Evolutionary conservation across 2,329 filamentous ascomycete species (phyloP), one percentile per base, ranked within the genome.

Genomic region (Delphinella strobiligena): DNA sequence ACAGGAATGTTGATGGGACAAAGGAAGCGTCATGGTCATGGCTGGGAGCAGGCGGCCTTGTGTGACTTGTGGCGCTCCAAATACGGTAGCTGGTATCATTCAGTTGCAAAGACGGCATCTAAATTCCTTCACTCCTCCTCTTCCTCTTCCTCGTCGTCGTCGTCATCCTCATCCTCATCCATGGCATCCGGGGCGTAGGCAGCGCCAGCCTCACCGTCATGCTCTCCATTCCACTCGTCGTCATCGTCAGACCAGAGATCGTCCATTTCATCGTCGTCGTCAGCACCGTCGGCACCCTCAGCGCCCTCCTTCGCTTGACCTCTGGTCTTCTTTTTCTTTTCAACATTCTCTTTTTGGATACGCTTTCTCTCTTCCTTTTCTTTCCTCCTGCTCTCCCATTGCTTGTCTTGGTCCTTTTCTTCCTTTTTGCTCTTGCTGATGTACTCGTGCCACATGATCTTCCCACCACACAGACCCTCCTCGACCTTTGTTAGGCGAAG

Each of bases 381-480:
- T 52, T 78, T 75, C 42, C 75, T 72, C 53, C 76, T 74, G 62
- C 81, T 66, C 49, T 87, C 80, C 84, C 91, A 96, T 49, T 76
- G 74, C 65, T 80, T 75, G 50, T 96, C 88, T 51, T 95, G 63
- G 47, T 82, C 75, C 55, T 79, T 74, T 41, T 86, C 66, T 59
- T 98, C 88, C 14, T 75, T 72, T 50, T 77, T 77, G 5, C 76
- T 78, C 71, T 98, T 98, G 56, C 80, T 75, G 38, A 96, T 78
- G 56, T 86, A 93, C 57, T 95, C 87, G 60, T 98, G 91, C 91
- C 91, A 98, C 82, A 98, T 84, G 41, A 94, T 74, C 58, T 86
- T 91, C 36, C 91, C 91, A 18, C 75, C 73, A 53, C 87, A 95
- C 5, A 96, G 63, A 1, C 89, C 91, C 51, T 98, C 91, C 56